Conservation (phyloP, 352 stramenopile genomes). For the Phytophthora sojae region DNA sequence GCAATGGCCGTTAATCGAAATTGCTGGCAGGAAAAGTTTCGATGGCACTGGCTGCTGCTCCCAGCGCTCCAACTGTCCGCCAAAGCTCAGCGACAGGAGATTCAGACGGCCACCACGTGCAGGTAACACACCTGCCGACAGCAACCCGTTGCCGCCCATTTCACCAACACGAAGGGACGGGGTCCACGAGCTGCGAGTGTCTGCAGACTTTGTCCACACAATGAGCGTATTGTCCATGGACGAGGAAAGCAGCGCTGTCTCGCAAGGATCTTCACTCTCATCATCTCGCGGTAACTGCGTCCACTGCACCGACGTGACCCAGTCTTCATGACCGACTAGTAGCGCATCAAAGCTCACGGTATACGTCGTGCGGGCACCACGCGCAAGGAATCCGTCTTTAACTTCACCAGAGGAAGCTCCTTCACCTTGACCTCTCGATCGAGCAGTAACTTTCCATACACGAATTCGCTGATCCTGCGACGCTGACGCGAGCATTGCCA, state of each 20-base stretch:
- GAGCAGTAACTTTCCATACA: slow-evolving; percentile 62
- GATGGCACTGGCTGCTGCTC: slow-evolving; percentile 55
- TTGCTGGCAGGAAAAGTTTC: slow-evolving; percentile 58
- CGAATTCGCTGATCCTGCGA: slow-evolving; percentile 79
- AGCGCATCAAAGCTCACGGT: slow-evolving; percentile 73
- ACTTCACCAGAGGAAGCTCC: slow-evolving; percentile 10
- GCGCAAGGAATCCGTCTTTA: slow-evolving; percentile 45
- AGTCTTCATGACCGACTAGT: slow-evolving; percentile 80
- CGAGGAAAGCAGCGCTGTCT: slow-evolving; percentile 53
- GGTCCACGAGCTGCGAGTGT: slow-evolving; percentile 42
- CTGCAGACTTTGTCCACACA: slow-evolving; percentile 52
- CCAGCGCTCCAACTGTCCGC: slow-evolving; percentile 76
- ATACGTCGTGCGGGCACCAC: slow-evolving; percentile 34
- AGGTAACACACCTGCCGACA: slow-evolving; percentile 52
- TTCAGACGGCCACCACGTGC: slow-evolving; percentile 42
- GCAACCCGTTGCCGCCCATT: slow-evolving; percentile 60
- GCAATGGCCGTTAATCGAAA: slow-evolving; percentile 66
- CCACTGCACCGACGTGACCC: slow-evolving; percentile 81
- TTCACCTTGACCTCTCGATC: not conserved
- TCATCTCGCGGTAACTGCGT: slow-evolving; percentile 22
- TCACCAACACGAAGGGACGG: slow-evolving; percentile 66
- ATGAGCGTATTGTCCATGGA: slow-evolving; percentile 88
- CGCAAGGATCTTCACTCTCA: not conserved
- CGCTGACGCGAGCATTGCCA: slow-evolving; percentile 61
- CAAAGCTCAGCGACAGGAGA: slow-evolving; percentile 68